These are phyloP conservation scores for Populus euphratica DNA, from an alignment of 345 rosid genomes.

Conservation along the genomic window DNA sequence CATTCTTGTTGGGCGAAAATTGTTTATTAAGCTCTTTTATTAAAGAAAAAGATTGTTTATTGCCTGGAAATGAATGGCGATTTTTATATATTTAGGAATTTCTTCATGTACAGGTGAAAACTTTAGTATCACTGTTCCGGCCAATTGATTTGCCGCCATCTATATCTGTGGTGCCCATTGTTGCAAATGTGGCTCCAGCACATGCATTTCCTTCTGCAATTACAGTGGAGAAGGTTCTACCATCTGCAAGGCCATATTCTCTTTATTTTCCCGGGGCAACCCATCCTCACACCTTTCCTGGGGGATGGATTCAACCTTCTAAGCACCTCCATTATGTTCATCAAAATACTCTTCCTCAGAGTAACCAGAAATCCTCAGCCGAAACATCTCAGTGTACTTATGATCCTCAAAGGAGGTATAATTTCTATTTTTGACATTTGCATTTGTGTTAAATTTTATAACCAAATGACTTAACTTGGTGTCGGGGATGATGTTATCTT, in stretches of 20 bases:
- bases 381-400: slow-evolving; percentile 14
- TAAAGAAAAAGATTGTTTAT: not conserved
- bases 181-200: not conserved
- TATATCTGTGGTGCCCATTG: slow-evolving; percentile 2
- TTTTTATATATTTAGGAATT: not conserved
- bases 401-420: slow-evolving; percentile 27
- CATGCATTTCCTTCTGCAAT: not conserved
- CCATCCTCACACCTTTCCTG: slow-evolving; percentile 4
- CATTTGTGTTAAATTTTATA: not conserved
- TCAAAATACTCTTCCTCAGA: slow-evolving; percentile 4
- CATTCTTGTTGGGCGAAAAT: not conserved
- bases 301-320: slow-evolving; percentile 5
- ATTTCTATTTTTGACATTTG: not conserved
- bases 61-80: not conserved
- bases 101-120: slow-evolving; percentile 20
- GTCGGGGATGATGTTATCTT: too few relatives aligned
- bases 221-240: slow-evolving; percentile 4
- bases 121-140: slow-evolving; percentile 26
- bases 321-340: slow-evolving; percentile 6
- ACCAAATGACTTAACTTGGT: not conserved
- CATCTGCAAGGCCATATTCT: slow-evolving; percentile 9
- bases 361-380: not conserved
- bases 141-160: slow-evolving; percentile 13
- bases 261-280: slow-evolving; percentile 5
- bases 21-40: not conserved